phyloP scores from a whole-genome alignment of 2,329 filamentous ascomycete genomes.

The Zasmidium cellare region DNA sequence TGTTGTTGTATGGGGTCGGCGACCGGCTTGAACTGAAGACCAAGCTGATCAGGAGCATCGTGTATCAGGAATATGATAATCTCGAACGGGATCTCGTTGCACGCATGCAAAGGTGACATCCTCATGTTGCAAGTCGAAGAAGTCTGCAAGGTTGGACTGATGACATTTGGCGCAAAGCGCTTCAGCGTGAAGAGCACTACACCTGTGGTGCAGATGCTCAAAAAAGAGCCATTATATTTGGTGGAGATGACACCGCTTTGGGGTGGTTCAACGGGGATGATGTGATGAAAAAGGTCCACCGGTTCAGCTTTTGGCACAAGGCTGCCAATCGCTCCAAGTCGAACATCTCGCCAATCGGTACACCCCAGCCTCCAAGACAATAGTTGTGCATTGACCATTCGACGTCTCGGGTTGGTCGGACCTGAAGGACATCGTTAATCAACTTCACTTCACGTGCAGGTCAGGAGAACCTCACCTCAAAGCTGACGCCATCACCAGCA shows the following conservation, averaged over 20 bases:
- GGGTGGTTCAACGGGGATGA: slow-evolving; percentile 17
- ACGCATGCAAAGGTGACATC: too few species aligned
- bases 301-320: slow-evolving; percentile 30
- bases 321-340: slow-evolving; percentile 33
- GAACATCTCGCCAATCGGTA: slow-evolving; percentile 37
- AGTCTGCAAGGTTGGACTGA: too few species aligned
- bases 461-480: slow-evolving; percentile 1
- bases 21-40: too few species aligned
- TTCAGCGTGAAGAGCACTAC: too few species aligned
- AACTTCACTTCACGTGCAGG: too few species aligned
- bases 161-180: too few species aligned
- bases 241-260: slow-evolving; percentile 18
- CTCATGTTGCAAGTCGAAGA: too few species aligned
- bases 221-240: slow-evolving; percentile 24
- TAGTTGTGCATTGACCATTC: slow-evolving; percentile 18
- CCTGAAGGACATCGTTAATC: not conserved
- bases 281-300: slow-evolving; percentile 33
- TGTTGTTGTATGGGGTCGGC: too few species aligned
- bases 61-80: too few species aligned
- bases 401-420: slow-evolving; percentile 8
- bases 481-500: slow-evolving; percentile 12
- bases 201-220: not conserved
- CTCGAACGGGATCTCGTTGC: too few species aligned
- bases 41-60: too few species aligned
- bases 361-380: slow-evolving; percentile 24